Percentiles rank a stretch among this genome's conserved stretches.
Evolutionary conservation across 2,329 filamentous ascomycete species (phyloP).

Genomic region (Alternaria postmessia): DNA sequence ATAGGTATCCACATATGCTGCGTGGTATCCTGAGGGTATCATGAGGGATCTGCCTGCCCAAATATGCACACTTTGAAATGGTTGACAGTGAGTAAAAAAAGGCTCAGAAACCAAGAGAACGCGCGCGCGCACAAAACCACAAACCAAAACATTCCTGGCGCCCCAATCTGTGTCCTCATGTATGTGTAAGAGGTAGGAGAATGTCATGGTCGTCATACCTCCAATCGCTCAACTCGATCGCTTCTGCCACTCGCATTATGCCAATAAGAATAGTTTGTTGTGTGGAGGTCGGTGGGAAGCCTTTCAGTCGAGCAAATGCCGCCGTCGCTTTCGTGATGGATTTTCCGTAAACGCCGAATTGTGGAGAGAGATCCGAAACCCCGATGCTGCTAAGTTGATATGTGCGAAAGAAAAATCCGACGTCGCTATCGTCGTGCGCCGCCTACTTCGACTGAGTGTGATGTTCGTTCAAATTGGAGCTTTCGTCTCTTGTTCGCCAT

Average conservation of each 20-base stretch:
- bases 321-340: constrained; percentile 16
- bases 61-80: constrained; percentile 31
- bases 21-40: constrained; percentile 32
- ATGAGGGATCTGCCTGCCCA: constrained; percentile 26
- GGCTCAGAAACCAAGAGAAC: background rate
- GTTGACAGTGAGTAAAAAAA: constrained; percentile 8
- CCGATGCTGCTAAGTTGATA: constrained; percentile 21
- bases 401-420: constrained; percentile 17
- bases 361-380: constrained; percentile 11
- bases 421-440: constrained; percentile 44
- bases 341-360: constrained; percentile 17
- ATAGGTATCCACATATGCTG: constrained; percentile 21
- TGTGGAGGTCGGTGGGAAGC: constrained; percentile 3
- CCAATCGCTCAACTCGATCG: constrained; percentile 2
- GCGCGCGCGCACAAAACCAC: constrained; percentile 7
- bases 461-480: constrained; percentile 46
- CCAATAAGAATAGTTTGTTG: constrained; percentile 14
- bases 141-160: constrained; percentile 18
- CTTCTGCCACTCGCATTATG: constrained; percentile 18
- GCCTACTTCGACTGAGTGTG: constrained; percentile 47
- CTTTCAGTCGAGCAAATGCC: constrained; percentile 1
- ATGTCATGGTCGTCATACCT: constrained; percentile 20
- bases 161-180: constrained; percentile 15
- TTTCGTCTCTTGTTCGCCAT: constrained; percentile 45
- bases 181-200: constrained; percentile 18